These are phyloP conservation scores for Heterococcus sp. DNA, from an alignment of 108 stramenopile species.

Conservation along the genomic window DNA sequence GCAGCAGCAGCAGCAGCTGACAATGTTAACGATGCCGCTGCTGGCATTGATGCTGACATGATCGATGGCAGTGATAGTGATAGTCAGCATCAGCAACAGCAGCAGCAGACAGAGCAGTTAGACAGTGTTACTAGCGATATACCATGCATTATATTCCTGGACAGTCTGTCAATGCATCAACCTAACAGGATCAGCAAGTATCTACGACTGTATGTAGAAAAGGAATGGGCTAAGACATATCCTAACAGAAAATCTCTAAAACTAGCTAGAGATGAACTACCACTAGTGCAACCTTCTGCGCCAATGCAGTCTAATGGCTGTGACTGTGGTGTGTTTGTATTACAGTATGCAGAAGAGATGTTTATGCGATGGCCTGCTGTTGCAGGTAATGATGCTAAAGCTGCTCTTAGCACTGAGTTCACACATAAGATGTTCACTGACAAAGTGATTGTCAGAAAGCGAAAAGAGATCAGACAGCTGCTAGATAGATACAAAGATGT, in stretches of 20 bases:
- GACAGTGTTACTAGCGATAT: too few relatives aligned
- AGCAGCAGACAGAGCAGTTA: background rate
- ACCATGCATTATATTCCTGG: conserved; percentile 54
- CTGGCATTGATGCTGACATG: too few relatives aligned
- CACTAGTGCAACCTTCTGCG: conserved; percentile 50
- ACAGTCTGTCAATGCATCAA: conserved; percentile 51
- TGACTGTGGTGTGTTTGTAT: conserved; percentile 66
- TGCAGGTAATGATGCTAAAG: background rate
- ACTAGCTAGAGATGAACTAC: conserved; percentile 30
- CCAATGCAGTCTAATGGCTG: conserved; percentile 62
- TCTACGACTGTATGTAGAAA: background rate
- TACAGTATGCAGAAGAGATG: conserved; percentile 48
- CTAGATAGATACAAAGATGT: background rate
- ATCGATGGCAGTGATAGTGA: too few relatives aligned
- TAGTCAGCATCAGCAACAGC: background rate
- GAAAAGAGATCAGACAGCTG: background rate
- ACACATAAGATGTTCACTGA: background rate
- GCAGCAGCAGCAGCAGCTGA: too few relatives aligned
- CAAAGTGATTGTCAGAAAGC: background rate
- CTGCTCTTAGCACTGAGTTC: background rate
- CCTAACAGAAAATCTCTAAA: background rate
- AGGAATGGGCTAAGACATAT: conserved; percentile 11
- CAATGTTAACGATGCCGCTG: too few relatives aligned
- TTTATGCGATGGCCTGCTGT: background rate
- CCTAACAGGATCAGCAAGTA: conserved; percentile 8